phyloP scores from a whole-genome alignment of 2,329 filamentous ascomycete species.

The Dactylellina haptotyla region DNA sequence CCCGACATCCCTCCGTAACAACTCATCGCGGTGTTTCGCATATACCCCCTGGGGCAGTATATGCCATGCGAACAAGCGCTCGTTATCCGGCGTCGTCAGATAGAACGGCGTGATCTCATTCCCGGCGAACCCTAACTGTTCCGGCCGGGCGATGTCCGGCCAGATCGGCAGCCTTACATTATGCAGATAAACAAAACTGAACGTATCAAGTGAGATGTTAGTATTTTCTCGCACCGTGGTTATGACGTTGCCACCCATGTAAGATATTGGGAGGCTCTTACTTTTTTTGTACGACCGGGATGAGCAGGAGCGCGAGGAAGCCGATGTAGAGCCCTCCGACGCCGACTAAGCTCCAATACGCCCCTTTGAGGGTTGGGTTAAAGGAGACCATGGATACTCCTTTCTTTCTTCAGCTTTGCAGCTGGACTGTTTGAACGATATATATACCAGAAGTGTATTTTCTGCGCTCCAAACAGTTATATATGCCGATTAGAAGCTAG shows the following conservation, averaged over 20 bases:
- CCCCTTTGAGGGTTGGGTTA: constrained; percentile 58
- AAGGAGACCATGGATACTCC: constrained; percentile 35
- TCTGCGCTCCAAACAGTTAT: too few relatives aligned
- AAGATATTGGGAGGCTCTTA: constrained; percentile 63
- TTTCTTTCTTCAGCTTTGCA: too few relatives aligned
- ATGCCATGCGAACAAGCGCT: constrained; percentile 88
- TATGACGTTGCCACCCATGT: neutral
- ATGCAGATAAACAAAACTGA: constrained; percentile 83
- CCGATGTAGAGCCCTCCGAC: constrained; percentile 73
- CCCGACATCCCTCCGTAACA: constrained; percentile 68
- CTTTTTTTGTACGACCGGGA: constrained; percentile 81
- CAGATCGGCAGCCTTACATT: constrained; percentile 77
- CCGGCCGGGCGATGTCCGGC: constrained; percentile 78
- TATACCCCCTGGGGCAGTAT: constrained; percentile 83
- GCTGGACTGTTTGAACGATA: too few relatives aligned
- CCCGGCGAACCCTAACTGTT: constrained; percentile 88
- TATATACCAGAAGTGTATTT: too few relatives aligned
- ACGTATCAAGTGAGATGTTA: neutral
- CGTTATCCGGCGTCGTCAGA: constrained; percentile 77
- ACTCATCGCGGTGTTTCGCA: constrained; percentile 72
- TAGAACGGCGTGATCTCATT: constrained; percentile 90
- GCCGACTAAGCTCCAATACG: constrained; percentile 69
- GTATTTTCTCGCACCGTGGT: neutral
- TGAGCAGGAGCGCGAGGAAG: constrained; percentile 73
- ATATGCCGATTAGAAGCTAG: neutral